These are phyloP conservation scores for Anisodus acutangulus DNA, from an alignment of 257 asterid genomes.

Conservation along the genomic window DNA sequence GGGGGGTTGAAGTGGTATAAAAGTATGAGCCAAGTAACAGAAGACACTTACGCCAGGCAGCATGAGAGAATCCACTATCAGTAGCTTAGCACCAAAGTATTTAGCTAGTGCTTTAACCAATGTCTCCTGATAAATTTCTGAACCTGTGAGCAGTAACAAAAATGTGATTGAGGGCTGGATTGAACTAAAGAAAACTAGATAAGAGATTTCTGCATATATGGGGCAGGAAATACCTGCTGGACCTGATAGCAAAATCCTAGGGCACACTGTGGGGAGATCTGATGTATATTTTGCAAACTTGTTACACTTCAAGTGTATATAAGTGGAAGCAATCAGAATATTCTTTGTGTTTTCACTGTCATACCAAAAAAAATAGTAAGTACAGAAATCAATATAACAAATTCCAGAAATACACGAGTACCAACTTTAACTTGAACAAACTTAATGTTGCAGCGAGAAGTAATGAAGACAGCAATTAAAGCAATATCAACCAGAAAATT, in stretches of 20 bases:
- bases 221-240: slow-evolving; percentile 65
- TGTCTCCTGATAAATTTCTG: slow-evolving; percentile 89
- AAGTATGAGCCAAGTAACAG: not conserved
- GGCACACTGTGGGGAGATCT: slow-evolving; percentile 76
- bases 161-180: slow-evolving; percentile 8
- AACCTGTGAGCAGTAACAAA: slow-evolving; percentile 51
- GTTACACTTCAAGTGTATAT: slow-evolving; percentile 66
- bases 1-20: not conserved
- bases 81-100: slow-evolving; percentile 62
- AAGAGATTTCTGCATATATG: not conserved
- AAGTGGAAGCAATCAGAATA: slow-evolving; percentile 78
- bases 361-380: not conserved
- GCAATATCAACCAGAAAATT: not conserved
- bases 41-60: slow-evolving; percentile 71
- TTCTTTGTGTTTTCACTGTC: slow-evolving; percentile 81
- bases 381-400: slow-evolving; percentile 7
- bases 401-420: not conserved
- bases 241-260: slow-evolving; percentile 82
- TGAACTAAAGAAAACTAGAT: not conserved
- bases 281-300: slow-evolving; percentile 56
- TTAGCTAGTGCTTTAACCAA: slow-evolving; percentile 79
- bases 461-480: not conserved
- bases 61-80: slow-evolving; percentile 67
- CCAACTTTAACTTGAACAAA: slow-evolving; percentile 14
- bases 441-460: not conserved